phyloP scores from a whole-genome alignment of 2,329 filamentous ascomycete genomes.

The Zopfia rhizophila region DNA sequence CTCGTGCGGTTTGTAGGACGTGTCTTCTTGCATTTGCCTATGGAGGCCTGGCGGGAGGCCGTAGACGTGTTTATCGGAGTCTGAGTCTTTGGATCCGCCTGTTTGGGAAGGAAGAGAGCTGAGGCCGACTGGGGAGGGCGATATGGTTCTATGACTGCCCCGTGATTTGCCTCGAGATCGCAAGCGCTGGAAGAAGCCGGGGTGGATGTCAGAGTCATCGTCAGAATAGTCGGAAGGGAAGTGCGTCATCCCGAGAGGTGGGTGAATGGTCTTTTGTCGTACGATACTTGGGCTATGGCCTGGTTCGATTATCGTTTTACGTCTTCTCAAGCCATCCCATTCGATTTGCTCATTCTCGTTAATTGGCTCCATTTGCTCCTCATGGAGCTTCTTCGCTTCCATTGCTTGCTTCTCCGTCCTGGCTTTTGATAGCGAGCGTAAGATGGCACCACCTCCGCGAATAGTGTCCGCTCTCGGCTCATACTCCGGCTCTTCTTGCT shows the following conservation, averaged over 20 bases:
- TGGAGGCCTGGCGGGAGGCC: slow-evolving; percentile 57
- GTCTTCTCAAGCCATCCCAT: slow-evolving; percentile 88
- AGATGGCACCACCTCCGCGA: slow-evolving; percentile 86
- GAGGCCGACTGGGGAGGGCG: slow-evolving; percentile 36
- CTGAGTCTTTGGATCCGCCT: slow-evolving; percentile 36
- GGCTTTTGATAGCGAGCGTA: slow-evolving; percentile 80
- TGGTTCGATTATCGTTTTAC: slow-evolving; percentile 67
- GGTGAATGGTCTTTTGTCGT: slow-evolving; percentile 68
- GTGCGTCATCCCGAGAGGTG: slow-evolving; percentile 86
- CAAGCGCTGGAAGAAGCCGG: slow-evolving; percentile 58
- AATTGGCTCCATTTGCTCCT: slow-evolving; percentile 83
- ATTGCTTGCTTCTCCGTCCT: slow-evolving; percentile 82
- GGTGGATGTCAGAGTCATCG: slow-evolving; percentile 53
- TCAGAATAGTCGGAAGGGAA: slow-evolving; percentile 74
- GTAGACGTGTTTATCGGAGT: slow-evolving; percentile 59
- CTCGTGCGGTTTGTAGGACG: slow-evolving; percentile 55
- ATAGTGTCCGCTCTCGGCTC: slow-evolving; percentile 98
- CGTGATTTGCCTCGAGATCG: slow-evolving; percentile 48
- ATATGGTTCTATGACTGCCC: slow-evolving; percentile 32
- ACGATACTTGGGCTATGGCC: slow-evolving; percentile 53
- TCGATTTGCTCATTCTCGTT: slow-evolving; percentile 84
- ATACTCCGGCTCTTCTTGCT: slow-evolving; percentile 94
- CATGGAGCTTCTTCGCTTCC: slow-evolving; percentile 80
- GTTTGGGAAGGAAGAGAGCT: slow-evolving; percentile 29
- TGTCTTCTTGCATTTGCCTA: slow-evolving; percentile 56